These are phyloP conservation scores for Rhododendron henanense DNA, from an alignment of 148 eudicot species.

Conservation along the genomic window DNA sequence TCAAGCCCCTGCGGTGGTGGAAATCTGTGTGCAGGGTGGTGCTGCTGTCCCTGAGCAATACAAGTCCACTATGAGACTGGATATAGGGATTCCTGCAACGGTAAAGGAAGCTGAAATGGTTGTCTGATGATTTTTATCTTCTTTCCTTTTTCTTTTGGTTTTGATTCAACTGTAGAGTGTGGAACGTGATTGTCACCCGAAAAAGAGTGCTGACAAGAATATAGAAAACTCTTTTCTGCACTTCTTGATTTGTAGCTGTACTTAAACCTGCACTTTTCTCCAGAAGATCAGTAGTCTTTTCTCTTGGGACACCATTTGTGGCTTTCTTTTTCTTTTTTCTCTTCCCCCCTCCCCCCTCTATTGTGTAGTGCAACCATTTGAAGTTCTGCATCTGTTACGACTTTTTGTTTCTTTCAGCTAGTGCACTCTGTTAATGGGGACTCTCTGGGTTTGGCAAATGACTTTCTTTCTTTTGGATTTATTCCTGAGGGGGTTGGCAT, in stretches of 20 bases:
- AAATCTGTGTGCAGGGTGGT: conserved; percentile 88
- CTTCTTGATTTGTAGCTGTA: not conserved
- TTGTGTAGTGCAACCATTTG: not conserved
- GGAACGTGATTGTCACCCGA: not conserved
- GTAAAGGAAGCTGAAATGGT: conserved; percentile 89
- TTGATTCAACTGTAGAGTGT: not conserved
- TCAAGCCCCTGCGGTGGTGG: conserved; percentile 94
- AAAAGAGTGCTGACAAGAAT: not conserved
- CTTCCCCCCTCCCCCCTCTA: not conserved
- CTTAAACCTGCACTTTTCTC: not conserved
- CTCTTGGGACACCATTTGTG: not conserved
- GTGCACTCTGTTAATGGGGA: conserved; percentile 99
- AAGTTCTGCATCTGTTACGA: not conserved
- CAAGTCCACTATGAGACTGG: conserved; percentile 89
- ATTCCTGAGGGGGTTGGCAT: conserved; percentile 79
- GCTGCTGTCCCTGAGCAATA: conserved; percentile 80
- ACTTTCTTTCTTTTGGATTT: conserved; percentile 89
- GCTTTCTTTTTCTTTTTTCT: not conserved
- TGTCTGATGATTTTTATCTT: conserved; percentile 34
- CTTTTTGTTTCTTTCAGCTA: conserved; percentile 52
- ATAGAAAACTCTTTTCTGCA: not conserved
- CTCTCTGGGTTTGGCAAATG: conserved; percentile 91
- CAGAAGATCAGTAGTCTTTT: not conserved
- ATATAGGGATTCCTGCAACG: conserved; percentile 76
- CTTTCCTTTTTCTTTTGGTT: not conserved